Evolutionary conservation across 768 basidiomycete genomes (phyloP), one percentile per base, ranked within the genome.

Genomic region (Mycena galopus): DNA sequence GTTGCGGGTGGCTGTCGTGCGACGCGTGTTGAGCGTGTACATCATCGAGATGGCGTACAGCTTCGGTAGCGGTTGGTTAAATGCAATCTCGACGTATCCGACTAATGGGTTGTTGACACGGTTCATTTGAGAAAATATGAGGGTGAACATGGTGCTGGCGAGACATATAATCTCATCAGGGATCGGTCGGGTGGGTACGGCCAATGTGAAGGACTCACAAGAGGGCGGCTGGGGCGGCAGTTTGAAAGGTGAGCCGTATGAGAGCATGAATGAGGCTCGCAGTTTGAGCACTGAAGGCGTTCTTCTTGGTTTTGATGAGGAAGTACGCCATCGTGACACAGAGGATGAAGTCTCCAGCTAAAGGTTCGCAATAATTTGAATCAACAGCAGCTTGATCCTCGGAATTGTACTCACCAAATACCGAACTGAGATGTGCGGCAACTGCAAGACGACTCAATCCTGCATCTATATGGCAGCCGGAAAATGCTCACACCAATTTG

Each of bases 11-110:
- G 16, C 53, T 29, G 53, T 62, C 39, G 39, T 23, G 16, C 60
- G 60, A 25, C 60, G 60, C 23, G 29, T 39, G 37, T 62, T 62
- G 39, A 62, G 60, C 60, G 60, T 62, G 39, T 29, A 47, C 60
- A 62, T 62, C 60, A 62, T 62, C 39, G 60, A 62, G 9, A 62
- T 62, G 27, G 60, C 60, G 17, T 62, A 62, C 42, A 62, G 12
- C 23, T 62, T 62, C 17, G 57, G 57, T 37, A 59, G 21, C 19
- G 11, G 2, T 5, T 37, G 57, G 19, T 59, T 59, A 27, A 59
- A 59, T 16, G 32, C 57, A 21, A 59, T 59, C 11, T 39, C 57
- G 57, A 59, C 37, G 33, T 59, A 59, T 37, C 33, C 57, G 17
- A 59, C 33, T 11, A 35, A 33, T n/a, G 57, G 57, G 1, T 37